These are phyloP conservation scores for Royoungia palumana DNA, from an alignment of 768 basidiomycete species.

Conservation along the genomic window DNA sequence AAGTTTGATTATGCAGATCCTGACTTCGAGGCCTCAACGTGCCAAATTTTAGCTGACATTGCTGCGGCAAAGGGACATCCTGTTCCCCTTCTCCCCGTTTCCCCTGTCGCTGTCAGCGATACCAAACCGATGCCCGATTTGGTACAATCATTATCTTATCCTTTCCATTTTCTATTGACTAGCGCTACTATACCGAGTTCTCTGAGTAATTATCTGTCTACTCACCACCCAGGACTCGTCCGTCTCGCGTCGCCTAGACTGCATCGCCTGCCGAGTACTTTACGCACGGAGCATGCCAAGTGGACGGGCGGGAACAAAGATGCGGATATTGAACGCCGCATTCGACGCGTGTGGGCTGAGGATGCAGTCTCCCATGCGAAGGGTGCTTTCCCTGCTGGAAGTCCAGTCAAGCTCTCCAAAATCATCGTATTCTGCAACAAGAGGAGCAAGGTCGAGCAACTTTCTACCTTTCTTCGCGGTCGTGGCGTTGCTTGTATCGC, in stretches of 20 bases:
- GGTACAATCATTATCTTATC: conserved; percentile 42
- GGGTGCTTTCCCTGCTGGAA: conserved; percentile 15
- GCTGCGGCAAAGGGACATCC: conserved; percentile 50
- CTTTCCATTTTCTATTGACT: conserved; percentile 78
- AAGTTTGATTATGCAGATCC: conserved; percentile 47
- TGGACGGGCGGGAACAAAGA: conserved; percentile 81
- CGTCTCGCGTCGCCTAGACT: conserved; percentile 79
- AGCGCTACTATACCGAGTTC: conserved; percentile 86
- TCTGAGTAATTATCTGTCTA: conserved; percentile 61
- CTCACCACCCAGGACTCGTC: conserved; percentile 57
- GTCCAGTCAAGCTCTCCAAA: conserved; percentile 48
- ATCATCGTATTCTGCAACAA: conserved; percentile 85
- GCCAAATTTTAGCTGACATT: conserved; percentile 67
- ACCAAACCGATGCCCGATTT: conserved; percentile 5
- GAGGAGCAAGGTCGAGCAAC: conserved; percentile 58
- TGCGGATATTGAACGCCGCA: conserved; percentile 72
- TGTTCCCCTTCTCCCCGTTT: conserved; percentile 13
- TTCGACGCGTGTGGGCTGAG: conserved; percentile 72
- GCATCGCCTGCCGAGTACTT: conserved; percentile 69
- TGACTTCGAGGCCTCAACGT: conserved; percentile 77
- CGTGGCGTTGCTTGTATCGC: conserved; percentile 62
- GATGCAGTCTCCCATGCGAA: conserved; percentile 43
- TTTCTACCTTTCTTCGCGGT: conserved; percentile 55
- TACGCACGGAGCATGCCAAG: conserved; percentile 68
- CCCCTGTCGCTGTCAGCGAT: conserved; percentile 17